These are phyloP conservation scores for Aureobasidium mangrovei DNA, from an alignment of 2,329 filamentous ascomycete species.

Conservation along the genomic window DNA sequence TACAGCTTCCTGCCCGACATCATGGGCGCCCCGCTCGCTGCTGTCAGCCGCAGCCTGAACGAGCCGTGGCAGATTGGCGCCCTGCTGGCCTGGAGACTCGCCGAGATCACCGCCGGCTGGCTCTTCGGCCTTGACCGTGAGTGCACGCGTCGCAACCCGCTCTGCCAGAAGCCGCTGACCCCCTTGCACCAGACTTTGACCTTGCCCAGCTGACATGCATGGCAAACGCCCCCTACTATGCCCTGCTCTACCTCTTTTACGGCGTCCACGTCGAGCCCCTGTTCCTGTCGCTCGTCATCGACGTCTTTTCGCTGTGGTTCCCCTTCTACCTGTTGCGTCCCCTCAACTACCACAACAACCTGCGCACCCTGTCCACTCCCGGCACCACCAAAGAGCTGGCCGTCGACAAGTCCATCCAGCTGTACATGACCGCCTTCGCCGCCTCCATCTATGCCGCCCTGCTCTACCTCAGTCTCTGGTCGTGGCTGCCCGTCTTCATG, in stretches of 20 bases:
- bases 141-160: constrained; percentile 15
- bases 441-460: constrained; percentile 66
- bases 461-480: constrained; percentile 59
- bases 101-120: constrained; percentile 67
- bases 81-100: constrained; percentile 48
- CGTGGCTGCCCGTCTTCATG: constrained; percentile 63
- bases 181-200: constrained; percentile 30
- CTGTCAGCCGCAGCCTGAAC: constrained; percentile 55
- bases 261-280: constrained; percentile 54
- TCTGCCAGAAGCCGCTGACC: background rate
- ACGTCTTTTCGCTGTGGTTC: constrained; percentile 57
- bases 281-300: constrained; percentile 54
- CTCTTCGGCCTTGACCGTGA: constrained; percentile 63
- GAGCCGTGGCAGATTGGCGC: constrained; percentile 52
- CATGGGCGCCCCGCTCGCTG: constrained; percentile 56
- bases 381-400: constrained; percentile 34
- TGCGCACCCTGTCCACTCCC: constrained; percentile 34
- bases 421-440: constrained; percentile 59
- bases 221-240: constrained; percentile 65
- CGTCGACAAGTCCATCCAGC: constrained; percentile 53
- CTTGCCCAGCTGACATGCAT: constrained; percentile 45
- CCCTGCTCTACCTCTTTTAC: constrained; percentile 73
- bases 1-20: constrained; percentile 54
- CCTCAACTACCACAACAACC: constrained; percentile 53
- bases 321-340: constrained; percentile 69